A percentile compares a stretch with the other conserved stretches of the same genome.
Evolutionary conservation across 805 yeast genomes (phyloP).

Genomic region (Starmerella stellata): DNA sequence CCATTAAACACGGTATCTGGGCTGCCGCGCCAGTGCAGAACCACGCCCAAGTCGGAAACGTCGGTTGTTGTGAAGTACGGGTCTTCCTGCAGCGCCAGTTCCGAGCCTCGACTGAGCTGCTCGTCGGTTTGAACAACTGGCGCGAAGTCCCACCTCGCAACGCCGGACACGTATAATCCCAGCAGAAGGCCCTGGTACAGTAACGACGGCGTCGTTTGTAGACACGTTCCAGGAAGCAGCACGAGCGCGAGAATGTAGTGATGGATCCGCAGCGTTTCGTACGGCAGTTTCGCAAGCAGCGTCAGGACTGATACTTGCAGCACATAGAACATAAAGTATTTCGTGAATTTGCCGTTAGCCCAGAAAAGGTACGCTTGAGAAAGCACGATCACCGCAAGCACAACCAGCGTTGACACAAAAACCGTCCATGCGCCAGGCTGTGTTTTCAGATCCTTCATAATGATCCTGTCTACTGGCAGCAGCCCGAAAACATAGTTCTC

Average conservation of each 20-base stretch:
- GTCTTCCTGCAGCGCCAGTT: conserved; percentile 25
- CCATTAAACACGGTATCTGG: conserved; percentile 25
- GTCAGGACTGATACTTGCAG: conserved; percentile 29
- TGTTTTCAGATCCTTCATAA: conserved; percentile 45
- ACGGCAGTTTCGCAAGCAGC: conserved; percentile 36
- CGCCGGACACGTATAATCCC: conserved; percentile 69
- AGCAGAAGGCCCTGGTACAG: conserved; percentile 67
- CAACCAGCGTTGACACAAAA: conserved; percentile 31
- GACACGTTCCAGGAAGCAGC: conserved; percentile 70
- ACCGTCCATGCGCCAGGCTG: conserved; percentile 67
- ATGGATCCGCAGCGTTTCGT: conserved; percentile 56
- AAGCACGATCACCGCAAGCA: conserved; percentile 37
- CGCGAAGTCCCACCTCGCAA: conserved; percentile 85
- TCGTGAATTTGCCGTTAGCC: conserved; percentile 41
- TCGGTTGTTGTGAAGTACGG: conserved; percentile 14
- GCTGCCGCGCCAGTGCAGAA: conserved; percentile 15
- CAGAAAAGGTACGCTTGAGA: conserved; percentile 66
- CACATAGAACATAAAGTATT: conserved; percentile 39
- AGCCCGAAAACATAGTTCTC: conserved; percentile 80
- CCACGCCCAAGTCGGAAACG: conserved; percentile 11
- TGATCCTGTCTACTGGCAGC: conserved; percentile 71
- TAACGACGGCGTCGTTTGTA: conserved; percentile 26
- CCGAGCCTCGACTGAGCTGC: conserved; percentile 50
- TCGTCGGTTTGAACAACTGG: conserved; percentile 63
- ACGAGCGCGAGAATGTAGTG: conserved; percentile 67